These are phyloP conservation scores for Pleurotus eryngii DNA, from an alignment of 768 basidiomycete species.

Conservation along the genomic window DNA sequence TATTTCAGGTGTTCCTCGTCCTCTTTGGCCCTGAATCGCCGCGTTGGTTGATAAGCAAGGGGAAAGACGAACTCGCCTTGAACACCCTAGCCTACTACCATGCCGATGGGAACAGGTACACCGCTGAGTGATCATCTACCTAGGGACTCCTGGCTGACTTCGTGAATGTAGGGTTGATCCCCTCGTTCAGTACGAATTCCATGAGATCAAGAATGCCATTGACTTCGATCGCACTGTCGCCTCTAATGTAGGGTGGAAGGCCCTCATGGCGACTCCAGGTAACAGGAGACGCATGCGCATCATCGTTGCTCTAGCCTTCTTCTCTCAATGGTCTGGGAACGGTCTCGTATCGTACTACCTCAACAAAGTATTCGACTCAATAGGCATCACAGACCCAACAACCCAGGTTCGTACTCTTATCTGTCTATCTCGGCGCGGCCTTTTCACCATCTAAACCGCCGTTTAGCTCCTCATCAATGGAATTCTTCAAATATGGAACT, in stretches of 20 bases:
- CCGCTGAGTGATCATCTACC: neutral
- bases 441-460: constrained; percentile 17
- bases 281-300: constrained; percentile 54
- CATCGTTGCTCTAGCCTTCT: constrained; percentile 55
- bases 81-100: constrained; percentile 55
- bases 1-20: constrained; percentile 32
- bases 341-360: constrained; percentile 49
- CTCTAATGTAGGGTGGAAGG: constrained; percentile 40
- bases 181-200: constrained; percentile 52
- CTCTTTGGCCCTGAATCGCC: constrained; percentile 38
- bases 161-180: constrained; percentile 39
- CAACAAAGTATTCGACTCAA: constrained; percentile 48
- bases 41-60: constrained; percentile 22
- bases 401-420: constrained; percentile 13
- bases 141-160: constrained; percentile 30
- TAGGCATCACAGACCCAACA: constrained; percentile 33
- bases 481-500: constrained; percentile 52
- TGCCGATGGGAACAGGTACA: constrained; percentile 40
- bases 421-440: constrained; percentile 4
- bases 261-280: constrained; percentile 44
- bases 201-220: constrained; percentile 54
- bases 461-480: constrained; percentile 42
- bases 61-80: constrained; percentile 44
- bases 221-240: constrained; percentile 25
- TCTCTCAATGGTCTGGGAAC: constrained; percentile 47